A percentile compares a stretch with the other conserved stretches of the same genome.
Conservation (phyloP, 2,329 filamentous ascomycete genomes). For the Pestalotiopsis sp. region DNA sequence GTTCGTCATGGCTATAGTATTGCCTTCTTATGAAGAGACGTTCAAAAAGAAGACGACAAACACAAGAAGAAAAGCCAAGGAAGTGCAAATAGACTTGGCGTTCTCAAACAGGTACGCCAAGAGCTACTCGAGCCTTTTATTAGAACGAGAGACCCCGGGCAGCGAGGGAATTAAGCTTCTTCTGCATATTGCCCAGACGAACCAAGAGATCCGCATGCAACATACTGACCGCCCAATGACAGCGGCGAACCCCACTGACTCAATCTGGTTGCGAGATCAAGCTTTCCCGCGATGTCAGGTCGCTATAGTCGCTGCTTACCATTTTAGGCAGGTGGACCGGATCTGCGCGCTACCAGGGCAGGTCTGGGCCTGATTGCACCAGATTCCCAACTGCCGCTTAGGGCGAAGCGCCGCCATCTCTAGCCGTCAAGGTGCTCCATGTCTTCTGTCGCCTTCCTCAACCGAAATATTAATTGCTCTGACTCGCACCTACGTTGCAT, state of each 20-base stretch:
- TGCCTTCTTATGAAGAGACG: not conserved
- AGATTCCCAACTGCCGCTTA: not conserved
- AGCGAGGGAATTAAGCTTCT: slow-evolving; percentile 7
- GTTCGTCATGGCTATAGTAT: not conserved
- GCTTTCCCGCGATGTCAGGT: not conserved
- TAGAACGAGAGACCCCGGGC: not conserved
- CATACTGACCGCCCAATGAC: not conserved
- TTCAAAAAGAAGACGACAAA: not conserved
- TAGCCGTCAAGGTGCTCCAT: not conserved
- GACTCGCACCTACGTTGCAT: not conserved
- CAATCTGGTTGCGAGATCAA: not conserved
- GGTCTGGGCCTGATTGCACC: not conserved
- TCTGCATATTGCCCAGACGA: not conserved
- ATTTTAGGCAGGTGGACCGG: not conserved
- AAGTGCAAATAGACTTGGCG: slow-evolving; percentile 2
- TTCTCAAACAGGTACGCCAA: slow-evolving; percentile 1
- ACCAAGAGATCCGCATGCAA: not conserved
- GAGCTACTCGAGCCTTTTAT: not conserved
- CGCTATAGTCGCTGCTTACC: not conserved
- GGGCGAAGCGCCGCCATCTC: not conserved
- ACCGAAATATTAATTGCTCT: not conserved
- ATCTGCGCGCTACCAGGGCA: not conserved
- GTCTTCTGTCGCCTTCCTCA: not conserved
- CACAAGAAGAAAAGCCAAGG: not conserved
- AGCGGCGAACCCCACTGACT: not conserved